Evolutionary conservation across 345 rosid species (phyloP), one percentile per base, ranked within the genome.

Genomic region (Turritis glabra): DNA sequence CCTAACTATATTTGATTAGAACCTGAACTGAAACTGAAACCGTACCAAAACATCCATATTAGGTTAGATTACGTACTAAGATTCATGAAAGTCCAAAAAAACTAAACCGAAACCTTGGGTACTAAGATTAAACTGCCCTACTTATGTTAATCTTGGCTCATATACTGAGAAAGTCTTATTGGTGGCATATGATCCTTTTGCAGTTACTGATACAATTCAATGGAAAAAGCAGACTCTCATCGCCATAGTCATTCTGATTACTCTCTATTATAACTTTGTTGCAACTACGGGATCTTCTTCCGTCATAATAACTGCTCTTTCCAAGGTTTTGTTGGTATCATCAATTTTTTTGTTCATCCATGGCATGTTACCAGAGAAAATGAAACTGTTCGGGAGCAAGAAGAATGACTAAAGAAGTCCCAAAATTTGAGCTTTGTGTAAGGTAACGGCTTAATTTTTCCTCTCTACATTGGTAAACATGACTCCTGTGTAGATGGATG

Each of bases 151-250:
- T 38, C 8, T 41, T 54, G 29, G 53, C 25, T 44, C 50, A 44
- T 4, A 17, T 44, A 17, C 50, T 44, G 54, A 48, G 64, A 59
- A 54, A 48, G 22, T 64, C 43, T 44, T 27, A 26, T 40, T 41
- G 68, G 23, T 69, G 46, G 64, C 56, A 32, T 26, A 29, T 40
- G 51, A 58, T 53, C 68, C 9, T 58, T 78, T 82, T 74, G 84
- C 93, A 95, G 99, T 85, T 82, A 91, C 89, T 25, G 86, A 85
- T 63, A 84, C 79, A 3, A 69, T 86, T 72, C 88, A 79, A 38
- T 86, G 91, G 97, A 90, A 82, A 78, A 90, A 77, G 86, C 81
- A 69, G 75, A 80, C 87, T 8, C 41, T 90, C 67, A 74, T 68
- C 3, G 74, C 83, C 26, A 60, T 90, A 75, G 51, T 87, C 59